These are phyloP conservation scores for Thielaviopsis euricoi DNA, from an alignment of 2,329 filamentous ascomycete species.

Conservation along the genomic window DNA sequence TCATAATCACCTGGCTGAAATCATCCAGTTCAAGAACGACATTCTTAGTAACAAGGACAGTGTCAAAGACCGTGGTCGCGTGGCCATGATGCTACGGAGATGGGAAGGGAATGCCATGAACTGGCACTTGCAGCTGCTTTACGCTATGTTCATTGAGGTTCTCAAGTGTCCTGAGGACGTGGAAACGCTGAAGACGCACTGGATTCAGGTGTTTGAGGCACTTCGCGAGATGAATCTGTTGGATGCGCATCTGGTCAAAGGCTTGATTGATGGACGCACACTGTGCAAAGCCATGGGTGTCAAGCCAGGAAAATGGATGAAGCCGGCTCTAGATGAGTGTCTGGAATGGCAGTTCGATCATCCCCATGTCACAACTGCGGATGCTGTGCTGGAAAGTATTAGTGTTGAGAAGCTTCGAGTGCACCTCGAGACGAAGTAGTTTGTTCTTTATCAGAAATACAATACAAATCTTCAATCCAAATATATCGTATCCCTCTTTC, in stretches of 20 bases:
- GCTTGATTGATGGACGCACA: constrained; percentile 57
- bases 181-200: constrained; percentile 18
- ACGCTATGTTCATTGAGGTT: constrained; percentile 49
- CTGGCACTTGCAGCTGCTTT: constrained; percentile 58
- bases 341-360: constrained; percentile 82
- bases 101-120: constrained; percentile 48
- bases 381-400: constrained; percentile 36
- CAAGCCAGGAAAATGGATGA: constrained; percentile 76
- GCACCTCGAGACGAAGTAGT: too few species aligned
- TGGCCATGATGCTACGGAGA: constrained; percentile 58
- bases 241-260: constrained; percentile 40
- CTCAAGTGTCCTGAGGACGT: constrained; percentile 19
- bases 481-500: too few species aligned
- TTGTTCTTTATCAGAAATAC: too few species aligned
- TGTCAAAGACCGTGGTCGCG: constrained; percentile 38
- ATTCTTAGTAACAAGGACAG: constrained; percentile 29
- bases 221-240: constrained; percentile 37
- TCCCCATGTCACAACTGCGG: constrained; percentile 43
- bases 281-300: constrained; percentile 51
- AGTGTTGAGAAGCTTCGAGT: too few species aligned
- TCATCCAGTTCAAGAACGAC: constrained; percentile 43
- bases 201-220: constrained; percentile 26
- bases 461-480: too few species aligned
- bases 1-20: constrained; percentile 43
- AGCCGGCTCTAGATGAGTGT: constrained; percentile 58